Percentiles rank a stretch among this genome's conserved stretches.
Evolutionary conservation across 2,329 filamentous ascomycete species (phyloP).

Genomic region (Cordyceps javanica): DNA sequence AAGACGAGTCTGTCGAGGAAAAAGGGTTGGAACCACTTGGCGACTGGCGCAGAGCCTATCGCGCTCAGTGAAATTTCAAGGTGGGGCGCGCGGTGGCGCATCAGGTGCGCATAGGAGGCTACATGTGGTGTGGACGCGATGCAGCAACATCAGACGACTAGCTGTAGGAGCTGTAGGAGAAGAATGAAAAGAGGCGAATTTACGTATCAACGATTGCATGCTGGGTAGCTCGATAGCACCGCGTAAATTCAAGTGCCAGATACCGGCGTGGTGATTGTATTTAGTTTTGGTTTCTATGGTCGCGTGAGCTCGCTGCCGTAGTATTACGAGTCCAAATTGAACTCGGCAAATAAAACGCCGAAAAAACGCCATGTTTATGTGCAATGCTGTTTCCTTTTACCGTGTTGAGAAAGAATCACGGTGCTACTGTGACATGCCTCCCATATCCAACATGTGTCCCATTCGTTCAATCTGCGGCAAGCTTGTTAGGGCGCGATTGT

Average conservation of each 20-base stretch:
- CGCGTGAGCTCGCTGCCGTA: constrained; percentile 1
- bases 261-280: background rate
- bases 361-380: constrained; percentile 13
- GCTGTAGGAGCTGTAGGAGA: background rate
- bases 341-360: background rate
- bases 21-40: background rate
- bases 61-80: constrained; percentile 9
- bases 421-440: constrained; percentile 16
- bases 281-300: background rate
- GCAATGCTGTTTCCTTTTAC: constrained; percentile 8
- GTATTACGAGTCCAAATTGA: background rate
- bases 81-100: constrained; percentile 4
- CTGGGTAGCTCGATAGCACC: no score
- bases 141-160: background rate
- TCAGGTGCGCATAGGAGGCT: constrained; percentile 7
- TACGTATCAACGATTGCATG: background rate
- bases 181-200: constrained; percentile 2
- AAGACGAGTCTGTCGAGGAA: background rate
- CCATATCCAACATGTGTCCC: constrained; percentile 70
- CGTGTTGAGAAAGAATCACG: background rate
- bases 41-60: background rate
- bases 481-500: constrained; percentile 18
- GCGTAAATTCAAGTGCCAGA: background rate
- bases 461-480: constrained; percentile 69
- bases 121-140: background rate